phyloP scores from a whole-genome alignment of 2,329 filamentous ascomycete species.

The Talaromyces piceae region DNA sequence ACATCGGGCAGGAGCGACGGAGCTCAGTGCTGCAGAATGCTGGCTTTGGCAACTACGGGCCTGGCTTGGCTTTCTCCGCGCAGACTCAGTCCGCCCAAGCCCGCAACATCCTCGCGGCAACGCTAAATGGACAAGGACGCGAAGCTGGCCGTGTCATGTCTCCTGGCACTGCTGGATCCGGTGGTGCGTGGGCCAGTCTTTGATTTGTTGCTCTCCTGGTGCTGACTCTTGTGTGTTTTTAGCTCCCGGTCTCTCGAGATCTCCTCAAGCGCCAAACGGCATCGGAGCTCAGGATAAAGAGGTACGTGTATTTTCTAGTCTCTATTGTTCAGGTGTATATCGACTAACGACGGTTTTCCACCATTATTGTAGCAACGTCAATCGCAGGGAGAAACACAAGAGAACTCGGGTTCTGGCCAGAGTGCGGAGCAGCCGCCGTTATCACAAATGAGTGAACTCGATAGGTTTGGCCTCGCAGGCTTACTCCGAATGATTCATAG shows the following conservation, averaged over 20 bases:
- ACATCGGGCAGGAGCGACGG: slow-evolving; percentile 45
- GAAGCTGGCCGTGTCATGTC: slow-evolving; percentile 29
- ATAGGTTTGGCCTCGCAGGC: slow-evolving; percentile 54
- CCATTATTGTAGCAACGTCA: slow-evolving; percentile 27
- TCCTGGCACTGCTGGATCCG: slow-evolving; percentile 15
- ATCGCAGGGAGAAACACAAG: slow-evolving; percentile 31
- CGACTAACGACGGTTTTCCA: neutral
- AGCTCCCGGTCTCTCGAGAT: slow-evolving; percentile 32
- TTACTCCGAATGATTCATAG: slow-evolving; percentile 51
- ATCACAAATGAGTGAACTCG: slow-evolving; percentile 52
- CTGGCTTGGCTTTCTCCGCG: slow-evolving; percentile 36
- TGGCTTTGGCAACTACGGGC: slow-evolving; percentile 35
- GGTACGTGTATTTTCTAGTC: slow-evolving; percentile 13
- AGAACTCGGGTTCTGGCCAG: slow-evolving; percentile 25
- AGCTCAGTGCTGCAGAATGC: slow-evolving; percentile 45
- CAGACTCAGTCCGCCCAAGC: slow-evolving; percentile 32
- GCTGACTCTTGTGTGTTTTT: neutral
- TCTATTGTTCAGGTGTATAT: neutral
- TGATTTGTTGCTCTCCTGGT: neutral
- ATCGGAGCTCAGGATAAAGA: slow-evolving; percentile 38
- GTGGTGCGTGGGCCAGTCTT: slow-evolving; percentile 17
- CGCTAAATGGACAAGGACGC: slow-evolving; percentile 34
- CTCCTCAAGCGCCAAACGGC: slow-evolving; percentile 38
- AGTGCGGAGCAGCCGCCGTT: slow-evolving; percentile 36
- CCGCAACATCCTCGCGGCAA: slow-evolving; percentile 23